A percentile compares a stretch with the other conserved stretches of the same genome.
Evolutionary conservation across 495 filamentous ascomycete species (phyloP).

Genomic region (Penicillium manginii): DNA sequence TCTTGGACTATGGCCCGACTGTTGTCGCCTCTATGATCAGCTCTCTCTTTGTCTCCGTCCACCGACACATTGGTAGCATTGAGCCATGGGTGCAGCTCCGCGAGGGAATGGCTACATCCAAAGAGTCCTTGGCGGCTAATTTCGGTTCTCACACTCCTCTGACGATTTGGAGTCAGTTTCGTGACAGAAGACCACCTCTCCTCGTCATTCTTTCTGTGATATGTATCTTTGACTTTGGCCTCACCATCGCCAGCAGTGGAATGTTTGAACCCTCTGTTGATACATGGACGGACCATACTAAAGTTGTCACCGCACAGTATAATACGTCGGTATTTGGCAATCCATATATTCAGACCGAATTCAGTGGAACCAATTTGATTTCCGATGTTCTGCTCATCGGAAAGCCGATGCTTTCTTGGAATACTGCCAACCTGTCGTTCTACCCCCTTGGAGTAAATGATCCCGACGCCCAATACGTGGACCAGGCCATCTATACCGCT

Average conservation of each 20-base stretch:
- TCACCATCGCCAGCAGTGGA: constrained; percentile 26
- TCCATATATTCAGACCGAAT: constrained; percentile 7
- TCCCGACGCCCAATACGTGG: not conserved
- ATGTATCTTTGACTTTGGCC: constrained; percentile 17
- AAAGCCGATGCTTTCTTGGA: constrained; percentile 18
- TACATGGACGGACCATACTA: constrained; percentile 1
- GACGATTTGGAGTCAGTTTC: constrained; percentile 5
- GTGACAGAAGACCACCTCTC: constrained; percentile 5
- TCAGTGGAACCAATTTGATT: constrained; percentile 17
- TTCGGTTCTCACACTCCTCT: constrained; percentile 23
- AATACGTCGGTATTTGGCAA: constrained; percentile 14
- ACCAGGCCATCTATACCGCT: constrained; percentile 13
- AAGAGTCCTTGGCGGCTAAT: constrained; percentile 17
- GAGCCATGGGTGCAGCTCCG: constrained; percentile 30
- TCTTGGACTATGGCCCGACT: constrained; percentile 26
- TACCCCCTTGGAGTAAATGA: constrained; percentile 15
- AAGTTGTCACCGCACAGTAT: constrained; percentile 10
- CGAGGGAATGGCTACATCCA: constrained; percentile 12
- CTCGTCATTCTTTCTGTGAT: constrained; percentile 16
- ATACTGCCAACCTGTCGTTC: constrained; percentile 11
- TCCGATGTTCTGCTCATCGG: constrained; percentile 2
- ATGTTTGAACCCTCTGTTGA: constrained; percentile 27
- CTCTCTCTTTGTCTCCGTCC: constrained; percentile 25
- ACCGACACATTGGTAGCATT: constrained; percentile 24
- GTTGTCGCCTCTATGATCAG: constrained; percentile 30